Percentiles rank a stretch among this genome's conserved stretches.
phyloP scores from a whole-genome alignment of 2,329 filamentous ascomycete genomes.

The Emydomyces testavorans region DNA sequence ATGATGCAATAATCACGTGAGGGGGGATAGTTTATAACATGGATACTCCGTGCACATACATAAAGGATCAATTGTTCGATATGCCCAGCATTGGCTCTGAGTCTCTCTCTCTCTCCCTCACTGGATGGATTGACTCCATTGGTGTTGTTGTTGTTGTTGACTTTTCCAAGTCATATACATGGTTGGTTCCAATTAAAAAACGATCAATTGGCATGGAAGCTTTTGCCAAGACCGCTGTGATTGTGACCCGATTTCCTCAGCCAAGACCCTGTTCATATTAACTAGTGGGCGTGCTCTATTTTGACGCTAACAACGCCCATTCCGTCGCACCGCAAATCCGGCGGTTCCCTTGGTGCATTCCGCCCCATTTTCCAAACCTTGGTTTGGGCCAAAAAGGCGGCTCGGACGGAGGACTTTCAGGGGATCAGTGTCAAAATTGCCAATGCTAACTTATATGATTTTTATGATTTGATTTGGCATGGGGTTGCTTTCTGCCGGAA shows the following conservation, averaged over 20 bases:
- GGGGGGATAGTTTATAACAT: not conserved
- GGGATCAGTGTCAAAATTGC: not conserved
- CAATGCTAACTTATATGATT: not conserved
- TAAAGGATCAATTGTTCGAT: too few relatives aligned
- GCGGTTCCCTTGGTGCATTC: slow-evolving; percentile 9
- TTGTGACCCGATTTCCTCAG: slow-evolving; percentile 4
- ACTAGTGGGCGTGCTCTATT: slow-evolving; percentile 1
- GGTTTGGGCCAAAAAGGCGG: slow-evolving; percentile 3
- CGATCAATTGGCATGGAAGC: slow-evolving; percentile 10
- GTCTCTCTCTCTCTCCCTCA: not conserved
- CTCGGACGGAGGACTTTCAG: slow-evolving; percentile 1
- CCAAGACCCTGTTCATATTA: slow-evolving; percentile 1
- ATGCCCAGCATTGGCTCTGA: not conserved
- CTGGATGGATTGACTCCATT: not conserved
- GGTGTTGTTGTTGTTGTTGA: too few relatives aligned
- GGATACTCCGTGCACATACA: not conserved
- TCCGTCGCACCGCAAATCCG: slow-evolving; percentile 12
- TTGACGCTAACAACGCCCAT: slow-evolving; percentile 11
- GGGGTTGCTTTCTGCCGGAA: not conserved
- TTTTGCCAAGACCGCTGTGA: slow-evolving; percentile 1
- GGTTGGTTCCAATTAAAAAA: slow-evolving; percentile 3
- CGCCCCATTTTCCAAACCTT: slow-evolving; percentile 6
- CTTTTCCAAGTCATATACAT: slow-evolving; percentile 1
- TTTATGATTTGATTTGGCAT: not conserved
- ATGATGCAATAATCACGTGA: slow-evolving; percentile 10